Evolutionary conservation across 2,329 filamentous ascomycete species (phyloP).

Genomic region (Rhynchosporium graminicola): DNA sequence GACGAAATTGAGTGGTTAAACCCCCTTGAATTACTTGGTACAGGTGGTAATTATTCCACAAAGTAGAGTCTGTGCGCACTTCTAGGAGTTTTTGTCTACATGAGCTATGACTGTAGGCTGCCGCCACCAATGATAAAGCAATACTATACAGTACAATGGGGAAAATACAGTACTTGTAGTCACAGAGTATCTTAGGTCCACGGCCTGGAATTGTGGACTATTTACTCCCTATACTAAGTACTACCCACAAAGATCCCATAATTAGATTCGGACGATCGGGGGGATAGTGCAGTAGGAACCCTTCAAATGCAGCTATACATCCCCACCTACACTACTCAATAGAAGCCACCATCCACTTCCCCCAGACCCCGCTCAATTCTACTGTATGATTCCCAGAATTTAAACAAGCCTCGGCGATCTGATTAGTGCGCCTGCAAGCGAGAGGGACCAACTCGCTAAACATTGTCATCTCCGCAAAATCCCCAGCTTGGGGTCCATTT

Average conservation of each 20-base stretch:
- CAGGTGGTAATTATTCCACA: no score
- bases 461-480: background rate
- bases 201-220: no score
- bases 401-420: background rate
- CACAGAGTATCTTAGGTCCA: no score
- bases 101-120: no score
- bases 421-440: slow-evolving; percentile 5
- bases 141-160: no score
- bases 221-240: no score
- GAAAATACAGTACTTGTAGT: no score
- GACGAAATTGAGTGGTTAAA: no score
- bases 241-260: slow-evolving; percentile 35
- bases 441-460: background rate
- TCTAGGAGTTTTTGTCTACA: no score
- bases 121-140: no score
- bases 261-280: slow-evolving; percentile 53
- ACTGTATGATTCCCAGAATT: background rate
- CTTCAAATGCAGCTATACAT: background rate
- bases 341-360: slow-evolving; percentile 1
- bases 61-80: no score
- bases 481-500: slow-evolving; percentile 2
- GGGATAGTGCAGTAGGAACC: slow-evolving; percentile 29
- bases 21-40: no score
- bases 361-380: slow-evolving; percentile 4
- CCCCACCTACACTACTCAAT: background rate